These are phyloP conservation scores for Penicillium sp. DNA, from an alignment of 2,329 filamentous ascomycete species.

Conservation along the genomic window DNA sequence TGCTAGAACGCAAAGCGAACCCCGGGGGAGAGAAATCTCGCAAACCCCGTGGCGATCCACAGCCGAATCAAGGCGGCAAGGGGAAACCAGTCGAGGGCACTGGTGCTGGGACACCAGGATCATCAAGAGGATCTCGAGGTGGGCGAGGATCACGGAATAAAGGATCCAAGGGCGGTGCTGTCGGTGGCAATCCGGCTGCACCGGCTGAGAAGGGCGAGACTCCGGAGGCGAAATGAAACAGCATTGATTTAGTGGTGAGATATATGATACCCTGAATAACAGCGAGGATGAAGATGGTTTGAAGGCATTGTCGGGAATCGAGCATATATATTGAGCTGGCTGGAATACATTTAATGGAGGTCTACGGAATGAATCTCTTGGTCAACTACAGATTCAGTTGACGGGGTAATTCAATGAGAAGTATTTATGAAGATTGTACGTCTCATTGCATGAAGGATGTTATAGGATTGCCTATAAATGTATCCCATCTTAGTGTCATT, in stretches of 20 bases:
- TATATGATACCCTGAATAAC: conserved; percentile 1
- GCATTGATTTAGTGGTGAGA: neutral
- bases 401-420: too few relatives aligned
- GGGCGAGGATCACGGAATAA: conserved; percentile 23
- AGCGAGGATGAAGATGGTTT: too few relatives aligned
- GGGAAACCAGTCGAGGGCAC: conserved; percentile 7
- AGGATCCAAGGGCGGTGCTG: conserved; percentile 12
- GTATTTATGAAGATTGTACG: too few relatives aligned
- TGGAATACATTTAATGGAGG: too few relatives aligned
- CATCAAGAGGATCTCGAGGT: conserved; percentile 21
- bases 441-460: too few relatives aligned
- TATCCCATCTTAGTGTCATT: too few relatives aligned
- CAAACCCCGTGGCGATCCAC: conserved; percentile 27
- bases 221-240: neutral
- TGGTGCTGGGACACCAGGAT: conserved; percentile 5
- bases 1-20: conserved; percentile 57
- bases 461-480: too few relatives aligned
- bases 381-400: too few relatives aligned
- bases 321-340: too few relatives aligned
- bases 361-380: too few relatives aligned
- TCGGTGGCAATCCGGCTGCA: conserved; percentile 1
- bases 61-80: conserved; percentile 8
- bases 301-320: too few relatives aligned
- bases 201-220: neutral
- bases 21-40: conserved; percentile 30